A percentile compares a stretch with the other conserved stretches of the same genome.
phyloP scores from a whole-genome alignment of 495 filamentous ascomycete genomes.

The Pseudoneurospora amorphoporcata region DNA sequence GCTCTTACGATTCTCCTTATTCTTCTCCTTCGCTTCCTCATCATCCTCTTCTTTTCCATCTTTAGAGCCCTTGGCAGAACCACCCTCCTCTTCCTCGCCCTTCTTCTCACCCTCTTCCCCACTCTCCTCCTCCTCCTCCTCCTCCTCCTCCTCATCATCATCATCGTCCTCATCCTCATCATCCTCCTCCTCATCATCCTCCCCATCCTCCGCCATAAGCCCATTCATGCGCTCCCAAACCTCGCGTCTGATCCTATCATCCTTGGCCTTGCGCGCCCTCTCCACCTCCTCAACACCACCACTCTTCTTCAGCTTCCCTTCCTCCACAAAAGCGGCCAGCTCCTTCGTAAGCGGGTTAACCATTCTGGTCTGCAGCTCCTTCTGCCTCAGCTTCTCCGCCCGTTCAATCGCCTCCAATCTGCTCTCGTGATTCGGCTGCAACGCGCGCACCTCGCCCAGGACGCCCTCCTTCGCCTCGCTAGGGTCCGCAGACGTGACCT shows the following conservation, averaged over 20 bases:
- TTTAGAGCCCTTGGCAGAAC: background rate
- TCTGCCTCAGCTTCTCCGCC: conserved; percentile 78
- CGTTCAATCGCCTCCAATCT: conserved; percentile 91
- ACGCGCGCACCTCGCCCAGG: conserved; percentile 82
- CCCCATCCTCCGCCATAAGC: conserved; percentile 21
- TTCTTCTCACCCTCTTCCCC: background rate
- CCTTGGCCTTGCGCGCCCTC: conserved; percentile 69
- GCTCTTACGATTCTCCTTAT: background rate
- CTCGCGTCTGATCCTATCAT: conserved; percentile 77
- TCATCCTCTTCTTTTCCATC: background rate
- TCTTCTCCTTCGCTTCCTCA: background rate
- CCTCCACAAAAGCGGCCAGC: conserved; percentile 76
- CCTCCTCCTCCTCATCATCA: background rate
- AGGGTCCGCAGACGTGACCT: conserved; percentile 54
- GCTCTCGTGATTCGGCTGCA: conserved; percentile 91
- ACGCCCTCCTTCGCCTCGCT: conserved; percentile 79
- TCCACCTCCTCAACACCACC: conserved; percentile 93
- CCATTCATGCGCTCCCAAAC: conserved; percentile 66
- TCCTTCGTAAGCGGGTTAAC: conserved; percentile 83
- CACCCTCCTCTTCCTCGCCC: background rate
- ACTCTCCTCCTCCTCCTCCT: background rate
- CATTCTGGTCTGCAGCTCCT: conserved; percentile 69
- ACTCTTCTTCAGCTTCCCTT: conserved; percentile 88
- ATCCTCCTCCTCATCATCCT: conserved; percentile 12
- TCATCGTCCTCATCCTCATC: background rate